Evolutionary conservation across 805 yeast genomes (phyloP).

Genomic region (Wickerhamiella siamensis): DNA sequence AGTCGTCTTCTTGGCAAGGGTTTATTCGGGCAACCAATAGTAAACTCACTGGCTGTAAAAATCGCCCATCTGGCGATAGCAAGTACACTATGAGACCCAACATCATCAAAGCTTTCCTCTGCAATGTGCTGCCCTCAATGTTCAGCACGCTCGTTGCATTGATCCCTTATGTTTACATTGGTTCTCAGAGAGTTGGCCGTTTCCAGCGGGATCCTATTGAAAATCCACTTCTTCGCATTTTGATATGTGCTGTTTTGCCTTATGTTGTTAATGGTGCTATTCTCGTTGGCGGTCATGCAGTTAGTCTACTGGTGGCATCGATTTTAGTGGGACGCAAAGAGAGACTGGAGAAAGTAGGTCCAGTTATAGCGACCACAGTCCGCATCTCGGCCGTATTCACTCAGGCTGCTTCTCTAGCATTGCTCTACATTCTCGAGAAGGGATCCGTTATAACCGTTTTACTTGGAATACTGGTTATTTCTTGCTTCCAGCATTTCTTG

Average conservation of each 20-base stretch:
- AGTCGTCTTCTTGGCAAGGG: constrained; percentile 50
- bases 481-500: constrained; percentile 43
- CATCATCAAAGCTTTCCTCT: constrained; percentile 48
- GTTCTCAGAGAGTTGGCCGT: constrained; percentile 57
- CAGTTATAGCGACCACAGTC: constrained; percentile 36
- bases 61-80: constrained; percentile 19
- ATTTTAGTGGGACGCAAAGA: not conserved
- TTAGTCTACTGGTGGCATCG: constrained; percentile 16
- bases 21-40: constrained; percentile 54
- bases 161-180: constrained; percentile 53
- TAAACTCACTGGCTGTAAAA: constrained; percentile 71
- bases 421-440: constrained; percentile 53
- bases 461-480: constrained; percentile 43
- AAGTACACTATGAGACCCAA: constrained; percentile 46
- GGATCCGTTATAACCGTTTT: constrained; percentile 49
- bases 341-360: not conserved
- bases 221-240: constrained; percentile 41
- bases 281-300: constrained; percentile 27
- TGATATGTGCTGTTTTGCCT: constrained; percentile 24
- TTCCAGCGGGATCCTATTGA: constrained; percentile 27
- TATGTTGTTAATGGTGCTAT: constrained; percentile 14
- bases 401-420: constrained; percentile 43
- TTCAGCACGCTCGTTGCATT: constrained; percentile 32
- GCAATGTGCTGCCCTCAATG: constrained; percentile 53
- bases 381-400: constrained; percentile 40